These are phyloP conservation scores for Anisodus tanguticus DNA, from an alignment of 257 asterid species.

Conservation along the genomic window DNA sequence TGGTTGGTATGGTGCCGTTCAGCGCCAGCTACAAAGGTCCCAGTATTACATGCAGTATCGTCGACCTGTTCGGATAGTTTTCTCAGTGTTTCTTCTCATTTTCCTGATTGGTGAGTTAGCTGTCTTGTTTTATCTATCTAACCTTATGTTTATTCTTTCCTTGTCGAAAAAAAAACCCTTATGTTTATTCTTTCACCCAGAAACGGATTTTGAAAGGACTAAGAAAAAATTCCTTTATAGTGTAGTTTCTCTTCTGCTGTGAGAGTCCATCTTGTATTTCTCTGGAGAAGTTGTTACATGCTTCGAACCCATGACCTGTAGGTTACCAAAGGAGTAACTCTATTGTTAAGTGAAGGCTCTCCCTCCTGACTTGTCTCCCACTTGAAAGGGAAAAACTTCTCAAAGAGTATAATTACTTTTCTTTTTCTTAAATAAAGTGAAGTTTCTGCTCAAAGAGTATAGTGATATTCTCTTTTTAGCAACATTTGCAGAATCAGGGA, in stretches of 20 bases:
- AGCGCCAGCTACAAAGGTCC: constrained; percentile 87
- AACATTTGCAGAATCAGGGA: not conserved
- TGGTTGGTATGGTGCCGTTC: constrained; percentile 82
- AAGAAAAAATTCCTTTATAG: too few relatives aligned
- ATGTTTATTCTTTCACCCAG: too few relatives aligned
- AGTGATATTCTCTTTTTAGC: not conserved
- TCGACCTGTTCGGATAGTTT: constrained; percentile 67
- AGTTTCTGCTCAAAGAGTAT: not conserved
- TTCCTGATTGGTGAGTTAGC: constrained; percentile 76
- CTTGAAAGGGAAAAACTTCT: not conserved
- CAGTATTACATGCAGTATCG: constrained; percentile 83
- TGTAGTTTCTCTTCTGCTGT: too few relatives aligned
- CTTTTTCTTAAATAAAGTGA: not conserved
- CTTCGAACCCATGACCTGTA: not conserved
- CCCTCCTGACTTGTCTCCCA: not conserved
- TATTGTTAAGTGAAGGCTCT: not conserved
- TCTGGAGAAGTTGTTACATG: not conserved
- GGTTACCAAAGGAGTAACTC: not conserved
- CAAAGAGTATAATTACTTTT: not conserved
- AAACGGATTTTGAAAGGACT: too few relatives aligned
- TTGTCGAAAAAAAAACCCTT: too few relatives aligned
- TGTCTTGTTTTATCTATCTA: constrained; percentile 24
- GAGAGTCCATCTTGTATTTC: not conserved
- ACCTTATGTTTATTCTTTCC: not conserved
- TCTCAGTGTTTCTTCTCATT: constrained; percentile 58